Evolutionary conservation across 306 rosid genomes (phyloP), one percentile per base, ranked within the genome.

Genomic region (Quercus engelmannii): DNA sequence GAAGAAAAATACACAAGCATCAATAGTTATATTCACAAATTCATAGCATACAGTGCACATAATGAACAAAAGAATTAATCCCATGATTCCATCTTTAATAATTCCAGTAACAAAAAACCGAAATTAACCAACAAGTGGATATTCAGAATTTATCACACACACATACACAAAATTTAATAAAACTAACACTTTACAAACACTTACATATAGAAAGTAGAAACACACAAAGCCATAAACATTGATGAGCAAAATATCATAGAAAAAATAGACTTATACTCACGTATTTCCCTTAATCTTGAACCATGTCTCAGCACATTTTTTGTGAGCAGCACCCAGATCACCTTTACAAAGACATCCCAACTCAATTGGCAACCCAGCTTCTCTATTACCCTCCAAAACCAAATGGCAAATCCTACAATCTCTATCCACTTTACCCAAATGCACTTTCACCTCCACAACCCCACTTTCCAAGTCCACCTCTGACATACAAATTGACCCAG

Each of bases 301-400:
- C 97, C 97, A 94, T 85, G 94, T 94, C 82, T 94, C 97, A 55
- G 97, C 98, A 90, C 98, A 94, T 9, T 90, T 91, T 52, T 90
- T 94, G 71, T 94, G 98, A 20, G 98, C 96, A 88, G 94, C 97
- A 85, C 92, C 98, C 87, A 94, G 89, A 86, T 94, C 98, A 19
- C 89, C 93, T 80, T 94, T 94, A 28, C 98, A 94, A 79, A 91
- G 89, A 77, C 98, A 94, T 7, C 98, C 97, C 43, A 94, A 74
- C 84, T 94, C 97, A 65, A 94, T 87, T 62, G 94, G 91, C 77
- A 79, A 87, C 70, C 91, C 96, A 82, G 94, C 92, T 83, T 92
- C 98, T 55, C 83, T 90, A 78, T 91, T 86, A 19, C 87, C 81
- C 83, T 92, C 97, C 92, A 90, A 55, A 63, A 94, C 88, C 79